Evolutionary conservation across 1,139 yeast species (phyloP).

Genomic region (Taphrina wiesneri): DNA sequence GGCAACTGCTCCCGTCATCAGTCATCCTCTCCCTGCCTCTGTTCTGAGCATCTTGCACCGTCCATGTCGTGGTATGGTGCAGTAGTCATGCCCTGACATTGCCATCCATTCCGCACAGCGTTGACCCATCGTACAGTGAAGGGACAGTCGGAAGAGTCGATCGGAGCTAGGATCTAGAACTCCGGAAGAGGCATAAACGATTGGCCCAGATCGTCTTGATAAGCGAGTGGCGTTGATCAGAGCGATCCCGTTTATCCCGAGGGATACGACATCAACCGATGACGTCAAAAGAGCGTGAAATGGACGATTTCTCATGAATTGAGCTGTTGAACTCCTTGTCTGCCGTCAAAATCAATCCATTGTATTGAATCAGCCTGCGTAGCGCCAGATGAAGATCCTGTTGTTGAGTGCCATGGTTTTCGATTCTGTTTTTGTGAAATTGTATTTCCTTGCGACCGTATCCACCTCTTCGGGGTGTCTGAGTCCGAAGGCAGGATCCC

Average conservation of each 20-base stretch:
- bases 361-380: too few species aligned
- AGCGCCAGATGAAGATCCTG: constrained; percentile 21
- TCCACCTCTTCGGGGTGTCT: constrained; percentile 9
- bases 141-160: neutral
- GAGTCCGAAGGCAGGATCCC: constrained; percentile 22
- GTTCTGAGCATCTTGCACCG: too few species aligned
- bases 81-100: too few species aligned
- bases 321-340: too few species aligned
- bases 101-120: too few species aligned
- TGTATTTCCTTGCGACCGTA: neutral
- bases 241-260: neutral
- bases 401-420: constrained; percentile 13
- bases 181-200: neutral
- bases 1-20: too few species aligned
- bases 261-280: neutral
- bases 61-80: too few species aligned
- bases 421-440: neutral
- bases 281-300: too few species aligned
- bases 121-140: too few species aligned
- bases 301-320: too few species aligned
- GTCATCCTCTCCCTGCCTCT: too few species aligned
- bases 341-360: too few species aligned
- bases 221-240: neutral
- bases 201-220: neutral
- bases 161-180: neutral